Base-by-base conservation (phyloP, 768 basidiomycete genomes). In the Hericium coralloides region DNA sequence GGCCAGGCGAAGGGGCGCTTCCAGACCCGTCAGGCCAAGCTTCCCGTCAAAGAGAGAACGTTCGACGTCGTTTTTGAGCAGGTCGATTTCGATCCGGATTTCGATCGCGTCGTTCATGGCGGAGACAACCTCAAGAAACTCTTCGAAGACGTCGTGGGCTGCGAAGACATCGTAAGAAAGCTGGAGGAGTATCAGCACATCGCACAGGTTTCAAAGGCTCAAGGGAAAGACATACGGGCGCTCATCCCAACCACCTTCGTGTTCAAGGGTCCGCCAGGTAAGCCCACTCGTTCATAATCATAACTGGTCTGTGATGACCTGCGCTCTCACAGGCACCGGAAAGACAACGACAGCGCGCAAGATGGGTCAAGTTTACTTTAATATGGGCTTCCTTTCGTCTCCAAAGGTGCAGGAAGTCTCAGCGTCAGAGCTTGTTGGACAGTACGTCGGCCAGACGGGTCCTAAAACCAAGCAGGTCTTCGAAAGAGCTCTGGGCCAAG, bases 211-310 rank as follows among this genome's bases (percentile, higher is more conserved):
- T 73, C 76, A 67, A 79, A 78, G 62, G 62, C 60, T 0, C 65
- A 70, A 31, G 73, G 73, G 2, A 64, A 72, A 38, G 31, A 47
- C 26, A 38, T 38, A 18, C 72, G 77, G 3, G 72, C 76, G n/a
- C 70, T 74, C 15, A 77, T 87, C 41, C 84, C 85, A 0, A 85
- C 68, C n/a, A 75, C 74, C 43, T 88, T 86, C 52, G 69, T 87
- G 2, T 87, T 88, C 74, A 87, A 83, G 62, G 85, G 86, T 0
- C 86, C 85, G 5, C 86, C 85, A 58, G 85, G 80, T 84, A 63
- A 62, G 73, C 64, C 18, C 0, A 45, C 10, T 12, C 47, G 41
- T 45, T 57, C 18, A 31, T 31, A 54, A 23, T 62, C 23, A 49
- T 52, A 12, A 12, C 12, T 4, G 3, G 12, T 36, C 37, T 12